Percentiles rank a stretch among this genome's conserved stretches.
These are phyloP conservation scores for Quercus glauca DNA, from an alignment of 306 rosid genomes.

Conservation along the genomic window DNA sequence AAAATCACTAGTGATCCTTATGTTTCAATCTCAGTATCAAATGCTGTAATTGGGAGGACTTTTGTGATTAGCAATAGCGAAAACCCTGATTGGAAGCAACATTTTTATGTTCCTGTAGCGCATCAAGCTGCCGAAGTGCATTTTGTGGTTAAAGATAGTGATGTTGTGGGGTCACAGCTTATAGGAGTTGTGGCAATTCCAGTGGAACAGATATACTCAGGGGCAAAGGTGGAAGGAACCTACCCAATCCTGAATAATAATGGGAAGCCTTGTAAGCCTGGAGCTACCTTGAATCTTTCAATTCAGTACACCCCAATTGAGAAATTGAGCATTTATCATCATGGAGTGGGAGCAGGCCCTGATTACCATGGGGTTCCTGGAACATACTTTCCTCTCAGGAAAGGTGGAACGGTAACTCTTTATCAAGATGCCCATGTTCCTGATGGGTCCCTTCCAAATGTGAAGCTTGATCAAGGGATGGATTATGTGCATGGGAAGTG, in stretches of 20 bases:
- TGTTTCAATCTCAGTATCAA: constrained; percentile 59
- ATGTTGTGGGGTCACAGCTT: constrained; percentile 87
- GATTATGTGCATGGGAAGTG: constrained; percentile 77
- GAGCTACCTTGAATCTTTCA: constrained; percentile 68
- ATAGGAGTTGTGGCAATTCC: constrained; percentile 83
- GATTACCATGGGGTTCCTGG: constrained; percentile 83
- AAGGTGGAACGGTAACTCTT: constrained; percentile 79
- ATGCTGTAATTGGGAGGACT: constrained; percentile 91
- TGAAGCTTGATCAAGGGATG: constrained; percentile 61
- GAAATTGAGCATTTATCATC: constrained; percentile 55
- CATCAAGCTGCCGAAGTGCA: constrained; percentile 79
- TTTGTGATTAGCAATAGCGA: constrained; percentile 88
- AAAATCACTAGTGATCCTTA: constrained; percentile 97
- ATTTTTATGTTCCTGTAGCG: constrained; percentile 83
- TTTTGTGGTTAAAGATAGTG: constrained; percentile 89
- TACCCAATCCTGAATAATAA: constrained; percentile 62
- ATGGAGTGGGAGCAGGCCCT: constrained; percentile 93
- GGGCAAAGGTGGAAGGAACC: constrained; percentile 65
- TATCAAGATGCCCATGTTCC: constrained; percentile 97
- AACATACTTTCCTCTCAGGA: constrained; percentile 90
- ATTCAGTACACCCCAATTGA: constrained; percentile 83
- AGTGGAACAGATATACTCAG: constrained; percentile 63
- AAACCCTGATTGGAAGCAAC: constrained; percentile 88
- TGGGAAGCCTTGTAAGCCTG: constrained; percentile 89
- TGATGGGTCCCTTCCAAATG: constrained; percentile 66